Conservation (phyloP, 495 filamentous ascomycete genomes). For the Xanthoparmelia taractica region DNA sequence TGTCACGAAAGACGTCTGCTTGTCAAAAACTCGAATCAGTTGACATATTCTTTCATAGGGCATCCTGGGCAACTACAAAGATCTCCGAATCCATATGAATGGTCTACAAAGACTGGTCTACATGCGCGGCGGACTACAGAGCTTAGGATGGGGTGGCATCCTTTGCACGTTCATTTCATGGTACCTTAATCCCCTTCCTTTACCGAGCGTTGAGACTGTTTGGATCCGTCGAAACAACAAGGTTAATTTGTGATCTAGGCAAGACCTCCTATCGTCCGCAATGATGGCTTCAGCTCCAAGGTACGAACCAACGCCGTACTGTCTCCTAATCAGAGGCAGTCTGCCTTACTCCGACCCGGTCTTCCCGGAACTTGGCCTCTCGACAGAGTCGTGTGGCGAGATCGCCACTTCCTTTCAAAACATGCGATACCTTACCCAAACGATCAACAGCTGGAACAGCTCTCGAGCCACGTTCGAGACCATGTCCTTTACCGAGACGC, state of each 20-base stretch:
- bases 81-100: slow-evolving; percentile 9
- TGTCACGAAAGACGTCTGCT: background rate
- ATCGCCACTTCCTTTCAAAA: background rate
- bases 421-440: background rate
- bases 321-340: background rate
- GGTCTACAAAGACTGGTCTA: slow-evolving; percentile 11
- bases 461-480: background rate
- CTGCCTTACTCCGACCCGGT: background rate
- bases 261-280: background rate
- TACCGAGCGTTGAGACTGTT: background rate
- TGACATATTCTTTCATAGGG: background rate
- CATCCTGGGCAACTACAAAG: slow-evolving; percentile 8
- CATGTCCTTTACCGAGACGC: slow-evolving; percentile 2
- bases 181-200: background rate
- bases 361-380: background rate
- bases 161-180: slow-evolving; percentile 17
- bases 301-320: background rate
- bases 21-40: background rate
- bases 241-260: background rate
- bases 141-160: slow-evolving; percentile 5
- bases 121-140: slow-evolving; percentile 6
- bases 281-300: slow-evolving; percentile 1
- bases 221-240: background rate
- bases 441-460: background rate
- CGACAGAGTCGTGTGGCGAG: background rate